Evolutionary conservation across 2,329 filamentous ascomycete species (phyloP).

Genomic region (Domatiomyces catenatus): DNA sequence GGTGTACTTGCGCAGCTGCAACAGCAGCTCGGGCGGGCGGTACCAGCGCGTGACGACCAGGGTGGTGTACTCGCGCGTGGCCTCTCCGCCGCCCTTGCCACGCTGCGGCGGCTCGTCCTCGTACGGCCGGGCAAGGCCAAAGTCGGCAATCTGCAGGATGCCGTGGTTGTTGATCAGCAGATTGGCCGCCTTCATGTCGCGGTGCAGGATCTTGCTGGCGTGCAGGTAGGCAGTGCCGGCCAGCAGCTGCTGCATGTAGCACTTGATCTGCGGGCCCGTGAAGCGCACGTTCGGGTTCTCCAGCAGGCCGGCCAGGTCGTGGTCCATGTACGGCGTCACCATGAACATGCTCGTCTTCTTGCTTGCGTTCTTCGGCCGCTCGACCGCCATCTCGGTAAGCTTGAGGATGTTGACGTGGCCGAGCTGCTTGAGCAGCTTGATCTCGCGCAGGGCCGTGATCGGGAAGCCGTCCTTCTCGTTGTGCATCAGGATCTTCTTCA

Average conservation of each 20-base stretch:
- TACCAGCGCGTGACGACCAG: slow-evolving; percentile 97
- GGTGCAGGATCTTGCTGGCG: slow-evolving; percentile 75
- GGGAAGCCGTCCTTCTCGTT: slow-evolving; percentile 99
- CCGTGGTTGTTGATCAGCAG: slow-evolving; percentile 89
- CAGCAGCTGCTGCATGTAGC: slow-evolving; percentile 86
- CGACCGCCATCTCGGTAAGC: slow-evolving; percentile 91
- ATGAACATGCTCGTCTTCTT: slow-evolving; percentile 86
- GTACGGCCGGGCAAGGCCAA: slow-evolving; percentile 85
- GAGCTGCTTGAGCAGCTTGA: slow-evolving; percentile 92
- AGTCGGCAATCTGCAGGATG: slow-evolving; percentile 91
- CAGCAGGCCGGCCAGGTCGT: slow-evolving; percentile 90
- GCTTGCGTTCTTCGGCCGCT: slow-evolving; percentile 58
- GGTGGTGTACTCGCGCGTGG: slow-evolving; percentile 83
- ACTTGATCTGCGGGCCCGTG: slow-evolving; percentile 85
- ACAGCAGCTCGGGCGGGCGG: slow-evolving; percentile 75
- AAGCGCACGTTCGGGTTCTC: slow-evolving; percentile 87
- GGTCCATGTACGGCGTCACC: slow-evolving; percentile 98
- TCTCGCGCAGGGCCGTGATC: slow-evolving; percentile 94
- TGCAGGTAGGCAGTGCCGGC: slow-evolving; percentile 84
- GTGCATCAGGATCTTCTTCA: slow-evolving; percentile 99
- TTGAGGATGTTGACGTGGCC: slow-evolving; percentile 76
- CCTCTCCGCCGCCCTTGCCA: slow-evolving; percentile 68
- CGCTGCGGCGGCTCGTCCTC: slow-evolving; percentile 66
- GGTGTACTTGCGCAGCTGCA: slow-evolving; percentile 84
- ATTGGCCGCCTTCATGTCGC: slow-evolving; percentile 98